Base-by-base conservation (phyloP, 257 asterid species). In the Capsicum pubescens region DNA sequence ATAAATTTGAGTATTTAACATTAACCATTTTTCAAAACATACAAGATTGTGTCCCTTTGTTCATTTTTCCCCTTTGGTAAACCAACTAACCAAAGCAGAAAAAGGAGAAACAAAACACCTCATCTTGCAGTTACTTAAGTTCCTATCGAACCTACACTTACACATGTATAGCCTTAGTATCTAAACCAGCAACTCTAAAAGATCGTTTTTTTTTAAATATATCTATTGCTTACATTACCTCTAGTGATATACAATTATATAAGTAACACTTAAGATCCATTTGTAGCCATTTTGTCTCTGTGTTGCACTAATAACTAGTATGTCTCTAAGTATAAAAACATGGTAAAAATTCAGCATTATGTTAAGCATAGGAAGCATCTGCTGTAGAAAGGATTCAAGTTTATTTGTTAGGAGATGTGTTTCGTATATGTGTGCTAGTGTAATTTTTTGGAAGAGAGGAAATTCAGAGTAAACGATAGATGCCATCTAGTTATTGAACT, bases 101-200 rank as follows among this genome's bases (percentile, higher is more conserved):
- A 2, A 76, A 76, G 26, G 46, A 13, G 81, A 52, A 76, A 76
- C 21, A 26, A 26, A 52, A 26, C 81, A 76, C 14, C 57, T 52
- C 63, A 76, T 57, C 36, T 76, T 76, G 81, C 63, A 52, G 63
- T 13, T 76, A 76, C 5, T 76, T 26, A 52, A 14, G 11, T 21
- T 76, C 32, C 81, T 76, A 32, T 13, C 13, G 48, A 52, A 76
- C 48, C 63, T 52, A 26, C 58, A 76, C 13, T 76, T 50, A 16
- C 81, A 76, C 81, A 76, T 76, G 63, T 76, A 76, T 26, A 76
- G 81, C 4, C 80, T 12, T 48, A 0, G 60, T 26, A 74, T 48
- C 6, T 48, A 50, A 74, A 76, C 81, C 81, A 76, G 26, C 3
- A 76, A 26, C 81, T 52, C 19, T 52, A 52, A 52, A 52, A 52